Evolutionary conservation across 2,329 filamentous ascomycete genomes (phyloP).

Genomic region (Neonectria coccinea): DNA sequence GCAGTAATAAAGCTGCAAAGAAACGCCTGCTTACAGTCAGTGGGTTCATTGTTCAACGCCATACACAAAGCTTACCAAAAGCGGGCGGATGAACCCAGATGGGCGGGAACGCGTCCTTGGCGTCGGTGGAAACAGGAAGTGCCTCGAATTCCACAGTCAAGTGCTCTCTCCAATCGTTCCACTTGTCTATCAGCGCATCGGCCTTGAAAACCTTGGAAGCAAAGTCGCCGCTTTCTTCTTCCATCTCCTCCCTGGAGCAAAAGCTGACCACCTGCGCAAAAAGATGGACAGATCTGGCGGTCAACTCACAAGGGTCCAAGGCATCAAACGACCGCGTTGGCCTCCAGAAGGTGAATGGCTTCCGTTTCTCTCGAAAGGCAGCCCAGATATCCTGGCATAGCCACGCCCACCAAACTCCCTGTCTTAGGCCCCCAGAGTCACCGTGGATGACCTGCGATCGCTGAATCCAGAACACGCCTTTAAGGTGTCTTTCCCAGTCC

Average conservation of each 20-base stretch:
- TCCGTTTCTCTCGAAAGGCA: constrained; percentile 68
- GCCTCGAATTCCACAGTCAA: constrained; percentile 54
- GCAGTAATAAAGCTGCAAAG: constrained; percentile 64
- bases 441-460: constrained; percentile 70
- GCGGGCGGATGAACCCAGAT: constrained; percentile 63
- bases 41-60: constrained; percentile 37
- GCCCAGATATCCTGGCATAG: constrained; percentile 73
- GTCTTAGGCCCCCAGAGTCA: constrained; percentile 65
- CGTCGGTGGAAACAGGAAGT: constrained; percentile 48
- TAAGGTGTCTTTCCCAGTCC: constrained; percentile 70
- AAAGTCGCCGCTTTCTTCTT: neutral
- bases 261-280: constrained; percentile 68
- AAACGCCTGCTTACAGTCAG: constrained; percentile 50
- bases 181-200: constrained; percentile 36
- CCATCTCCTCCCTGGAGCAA: constrained; percentile 44
- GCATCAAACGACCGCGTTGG: constrained; percentile 61
- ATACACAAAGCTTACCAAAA: constrained; percentile 39
- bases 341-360: constrained; percentile 67
- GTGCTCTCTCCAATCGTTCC: constrained; percentile 47
- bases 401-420: constrained; percentile 75
- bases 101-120: constrained; percentile 51
- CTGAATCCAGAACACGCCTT: constrained; percentile 75
- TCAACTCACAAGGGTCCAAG: constrained; percentile 64
- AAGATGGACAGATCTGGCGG: constrained; percentile 64
- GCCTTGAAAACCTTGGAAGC: constrained; percentile 3